These are phyloP conservation scores for Aspergillus diversus DNA, from an alignment of 495 filamentous ascomycete species.

Conservation along the genomic window DNA sequence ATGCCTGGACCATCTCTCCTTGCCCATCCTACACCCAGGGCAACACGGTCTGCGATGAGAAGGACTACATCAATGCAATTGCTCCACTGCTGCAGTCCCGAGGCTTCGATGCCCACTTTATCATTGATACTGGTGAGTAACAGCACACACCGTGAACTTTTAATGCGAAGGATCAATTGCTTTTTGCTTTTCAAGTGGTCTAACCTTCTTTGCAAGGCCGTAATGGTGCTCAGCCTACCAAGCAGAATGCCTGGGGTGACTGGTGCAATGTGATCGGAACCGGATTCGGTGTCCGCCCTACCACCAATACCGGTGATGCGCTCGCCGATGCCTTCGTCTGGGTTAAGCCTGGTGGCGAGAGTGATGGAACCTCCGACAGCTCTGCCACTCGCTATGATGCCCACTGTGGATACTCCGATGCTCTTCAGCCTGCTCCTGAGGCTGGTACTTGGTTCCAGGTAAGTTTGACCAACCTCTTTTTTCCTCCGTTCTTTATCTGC, in stretches of 20 bases:
- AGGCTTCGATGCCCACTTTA: constrained; percentile 75
- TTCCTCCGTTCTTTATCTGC: background rate
- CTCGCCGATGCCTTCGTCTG: constrained; percentile 79
- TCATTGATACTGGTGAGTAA: constrained; percentile 60
- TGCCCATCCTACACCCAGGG: constrained; percentile 50
- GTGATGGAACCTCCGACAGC: constrained; percentile 72
- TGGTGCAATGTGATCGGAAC: constrained; percentile 83
- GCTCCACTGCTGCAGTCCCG: constrained; percentile 59
- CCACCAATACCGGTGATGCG: constrained; percentile 60
- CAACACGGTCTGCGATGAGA: constrained; percentile 66
- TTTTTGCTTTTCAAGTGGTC: no score
- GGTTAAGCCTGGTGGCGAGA: constrained; percentile 84
- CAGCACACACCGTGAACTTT: background rate
- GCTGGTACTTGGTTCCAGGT: constrained; percentile 75
- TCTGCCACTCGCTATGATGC: constrained; percentile 68
- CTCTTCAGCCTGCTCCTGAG: constrained; percentile 69
- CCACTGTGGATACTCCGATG: constrained; percentile 68
- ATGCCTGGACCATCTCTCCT: constrained; percentile 57
- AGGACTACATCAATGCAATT: constrained; percentile 70
- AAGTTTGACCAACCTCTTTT: background rate
- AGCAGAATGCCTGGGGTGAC: constrained; percentile 71
- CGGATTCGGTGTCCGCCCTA: constrained; percentile 73
- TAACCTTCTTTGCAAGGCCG: constrained; percentile 43
- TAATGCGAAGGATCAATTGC: background rate
- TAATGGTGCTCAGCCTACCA: constrained; percentile 67